Conservation (phyloP, 352 stramenopile species). For the Blastocystis sp. region DNA sequence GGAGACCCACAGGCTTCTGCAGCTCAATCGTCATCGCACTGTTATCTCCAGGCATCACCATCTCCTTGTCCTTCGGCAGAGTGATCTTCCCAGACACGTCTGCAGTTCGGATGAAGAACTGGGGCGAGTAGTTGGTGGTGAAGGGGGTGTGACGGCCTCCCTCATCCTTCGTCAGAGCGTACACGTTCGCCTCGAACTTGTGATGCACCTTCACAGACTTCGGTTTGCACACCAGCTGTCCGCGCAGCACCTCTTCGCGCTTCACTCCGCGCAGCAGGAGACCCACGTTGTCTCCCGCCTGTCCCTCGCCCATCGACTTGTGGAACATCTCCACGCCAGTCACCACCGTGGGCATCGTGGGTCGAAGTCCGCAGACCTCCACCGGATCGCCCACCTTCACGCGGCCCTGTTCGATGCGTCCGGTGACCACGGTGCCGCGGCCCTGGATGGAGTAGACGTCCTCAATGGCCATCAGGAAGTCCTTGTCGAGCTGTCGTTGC, state of each 20-base stretch:
- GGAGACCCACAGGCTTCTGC: constrained; percentile 82
- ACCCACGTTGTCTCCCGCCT: constrained; percentile 90
- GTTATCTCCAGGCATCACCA: constrained; percentile 88
- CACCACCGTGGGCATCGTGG: constrained; percentile 3
- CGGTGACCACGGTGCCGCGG: constrained; percentile 91
- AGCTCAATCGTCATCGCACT: constrained; percentile 83
- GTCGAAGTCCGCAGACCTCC: constrained; percentile 72
- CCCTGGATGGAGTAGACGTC: constrained; percentile 93
- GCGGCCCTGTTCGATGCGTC: constrained; percentile 80
- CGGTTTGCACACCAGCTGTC: constrained; percentile 75
- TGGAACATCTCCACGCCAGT: constrained; percentile 91
- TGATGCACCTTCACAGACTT: constrained; percentile 77
- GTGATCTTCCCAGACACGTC: constrained; percentile 85
- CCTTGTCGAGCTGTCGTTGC: constrained; percentile 84
- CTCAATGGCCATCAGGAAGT: constrained; percentile 91
- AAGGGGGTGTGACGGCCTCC: constrained; percentile 91
- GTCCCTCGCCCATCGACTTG: constrained; percentile 83
- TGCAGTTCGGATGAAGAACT: constrained; percentile 93
- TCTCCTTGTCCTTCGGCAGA: constrained; percentile 75
- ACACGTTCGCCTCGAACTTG: constrained; percentile 90
- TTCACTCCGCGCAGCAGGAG: constrained; percentile 85
- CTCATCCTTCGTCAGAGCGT: constrained; percentile 89
- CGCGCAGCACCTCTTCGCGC: constrained; percentile 78
- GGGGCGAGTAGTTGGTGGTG: constrained; percentile 89
- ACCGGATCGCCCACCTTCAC: constrained; percentile 80